Evolutionary conservation across 306 rosid species (phyloP).

Genomic region (Sechiopsis laciniata): DNA sequence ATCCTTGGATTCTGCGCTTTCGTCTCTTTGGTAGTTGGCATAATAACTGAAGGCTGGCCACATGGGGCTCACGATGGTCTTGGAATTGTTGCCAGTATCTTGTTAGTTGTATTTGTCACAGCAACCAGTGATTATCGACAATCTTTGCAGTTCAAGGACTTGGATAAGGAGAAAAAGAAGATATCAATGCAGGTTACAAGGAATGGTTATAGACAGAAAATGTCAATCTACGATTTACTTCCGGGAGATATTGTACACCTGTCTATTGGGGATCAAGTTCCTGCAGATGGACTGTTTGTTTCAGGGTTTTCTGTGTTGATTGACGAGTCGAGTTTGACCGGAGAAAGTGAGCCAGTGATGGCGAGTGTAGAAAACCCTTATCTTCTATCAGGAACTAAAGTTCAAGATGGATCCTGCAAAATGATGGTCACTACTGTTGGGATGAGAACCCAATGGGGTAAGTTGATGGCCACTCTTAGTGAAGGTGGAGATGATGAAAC

Average conservation of each 20-base stretch:
- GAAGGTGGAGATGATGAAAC: slow-evolving; percentile 99
- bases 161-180: slow-evolving; percentile 95
- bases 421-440: slow-evolving; percentile 91
- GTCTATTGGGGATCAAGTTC: slow-evolving; percentile 86
- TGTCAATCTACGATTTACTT: slow-evolving; percentile 85
- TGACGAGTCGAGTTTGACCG: slow-evolving; percentile 91
- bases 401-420: slow-evolving; percentile 91
- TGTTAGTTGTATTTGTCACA: slow-evolving; percentile 85
- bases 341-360: slow-evolving; percentile 92
- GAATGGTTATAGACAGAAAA: slow-evolving; percentile 79
- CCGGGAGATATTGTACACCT: slow-evolving; percentile 93
- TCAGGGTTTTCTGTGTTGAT: slow-evolving; percentile 78
- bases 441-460: slow-evolving; percentile 99
- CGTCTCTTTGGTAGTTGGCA: slow-evolving; percentile 74
- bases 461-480: slow-evolving; percentile 87
- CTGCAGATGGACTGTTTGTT: slow-evolving; percentile 84
- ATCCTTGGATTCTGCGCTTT: slow-evolving; percentile 84
- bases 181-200: slow-evolving; percentile 84
- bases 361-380: slow-evolving; percentile 61
- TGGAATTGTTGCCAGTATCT: slow-evolving; percentile 90
- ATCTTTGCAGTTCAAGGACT: slow-evolving; percentile 84
- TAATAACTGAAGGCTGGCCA: slow-evolving; percentile 90
- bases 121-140: slow-evolving; percentile 94
- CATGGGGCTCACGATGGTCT: slow-evolving; percentile 92
- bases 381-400: slow-evolving; percentile 91